Evolutionary conservation across 495 filamentous ascomycete genomes (phyloP).

Genomic region (Penicillium subrubescens): DNA sequence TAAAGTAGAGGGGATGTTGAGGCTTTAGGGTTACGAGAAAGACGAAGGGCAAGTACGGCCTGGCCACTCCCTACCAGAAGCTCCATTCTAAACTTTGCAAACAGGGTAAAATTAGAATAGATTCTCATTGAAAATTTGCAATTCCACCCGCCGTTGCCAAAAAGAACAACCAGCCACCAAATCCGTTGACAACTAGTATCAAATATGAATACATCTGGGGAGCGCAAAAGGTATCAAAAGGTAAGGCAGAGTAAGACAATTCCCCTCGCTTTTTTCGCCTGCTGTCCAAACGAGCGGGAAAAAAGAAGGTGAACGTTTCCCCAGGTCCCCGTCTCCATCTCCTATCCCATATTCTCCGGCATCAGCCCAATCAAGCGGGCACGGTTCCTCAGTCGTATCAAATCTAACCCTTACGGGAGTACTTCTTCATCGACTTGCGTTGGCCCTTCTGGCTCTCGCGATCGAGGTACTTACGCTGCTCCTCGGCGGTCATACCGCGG

Average conservation of each 20-base stretch:
- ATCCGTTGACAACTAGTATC: slow-evolving; percentile 7
- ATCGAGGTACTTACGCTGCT: slow-evolving; percentile 94
- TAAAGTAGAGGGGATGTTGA: neutral
- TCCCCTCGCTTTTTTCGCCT: slow-evolving; percentile 5
- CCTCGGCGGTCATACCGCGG: slow-evolving; percentile 82
- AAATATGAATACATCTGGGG: slow-evolving; percentile 31
- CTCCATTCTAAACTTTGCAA: neutral
- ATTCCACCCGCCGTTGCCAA: slow-evolving; percentile 1
- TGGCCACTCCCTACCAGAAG: neutral
- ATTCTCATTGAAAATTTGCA: slow-evolving; percentile 14
- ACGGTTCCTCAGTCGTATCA: neutral
- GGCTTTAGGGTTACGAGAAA: neutral
- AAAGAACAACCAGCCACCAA: slow-evolving; percentile 8
- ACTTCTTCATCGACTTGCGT: slow-evolving; percentile 72
- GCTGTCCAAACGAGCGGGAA: slow-evolving; percentile 9
- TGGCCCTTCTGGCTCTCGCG: slow-evolving; percentile 83
- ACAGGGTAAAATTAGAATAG: neutral
- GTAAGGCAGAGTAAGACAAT: slow-evolving; percentile 29
- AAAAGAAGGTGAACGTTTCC: slow-evolving; percentile 21
- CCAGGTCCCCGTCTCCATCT: slow-evolving; percentile 7
- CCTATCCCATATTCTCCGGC: neutral
- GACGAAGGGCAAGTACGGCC: neutral
- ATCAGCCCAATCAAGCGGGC: neutral
- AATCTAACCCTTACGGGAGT: slow-evolving; percentile 49
- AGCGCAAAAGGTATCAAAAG: slow-evolving; percentile 28